Conservation (phyloP, 805 yeast genomes). For the Candida vartiovaarae region DNA sequence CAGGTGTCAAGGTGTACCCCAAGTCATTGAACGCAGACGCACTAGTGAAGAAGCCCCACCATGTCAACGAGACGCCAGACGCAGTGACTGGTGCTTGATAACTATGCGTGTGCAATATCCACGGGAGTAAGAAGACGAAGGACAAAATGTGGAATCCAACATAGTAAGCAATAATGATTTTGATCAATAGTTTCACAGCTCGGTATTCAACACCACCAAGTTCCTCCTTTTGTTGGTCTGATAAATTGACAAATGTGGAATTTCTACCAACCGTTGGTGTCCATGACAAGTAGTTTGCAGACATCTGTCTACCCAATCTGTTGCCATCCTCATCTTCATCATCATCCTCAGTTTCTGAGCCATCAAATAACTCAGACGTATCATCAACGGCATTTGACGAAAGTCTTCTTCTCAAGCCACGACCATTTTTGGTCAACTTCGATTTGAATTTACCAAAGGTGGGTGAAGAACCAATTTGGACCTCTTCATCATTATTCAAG, state of each 20-base stretch:
- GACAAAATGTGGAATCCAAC: constrained; percentile 66
- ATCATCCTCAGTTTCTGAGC: constrained; percentile 28
- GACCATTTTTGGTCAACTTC: constrained; percentile 11
- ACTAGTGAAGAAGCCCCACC: constrained; percentile 93
- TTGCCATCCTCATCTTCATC: constrained; percentile 28
- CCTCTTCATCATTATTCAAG: constrained; percentile 20
- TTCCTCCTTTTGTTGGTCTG: constrained; percentile 84
- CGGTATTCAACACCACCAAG: constrained; percentile 97
- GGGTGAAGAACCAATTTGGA: constrained; percentile 32
- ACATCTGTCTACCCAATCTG: constrained; percentile 31
- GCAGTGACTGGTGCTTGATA: constrained; percentile 39
- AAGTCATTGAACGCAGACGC: constrained; percentile 78
- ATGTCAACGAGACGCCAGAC: constrained; percentile 64
- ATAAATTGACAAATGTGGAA: constrained; percentile 79
- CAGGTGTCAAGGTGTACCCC: constrained; percentile 76
- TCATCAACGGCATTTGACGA: constrained; percentile 21
- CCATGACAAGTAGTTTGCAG: constrained; percentile 76
- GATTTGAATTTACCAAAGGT: constrained; percentile 33
- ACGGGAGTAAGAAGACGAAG: constrained; percentile 49
- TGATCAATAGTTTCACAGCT: constrained; percentile 69
- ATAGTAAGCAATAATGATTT: constrained; percentile 59
- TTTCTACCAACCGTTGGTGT: constrained; percentile 88
- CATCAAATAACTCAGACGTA: constrained; percentile 8
- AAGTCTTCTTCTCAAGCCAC: constrained; percentile 20
- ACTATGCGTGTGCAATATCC: constrained; percentile 38